Percentiles rank a stretch among this genome's conserved stretches.
Conservation (phyloP, 805 yeast species). For the Monosporozyma servazzii region DNA sequence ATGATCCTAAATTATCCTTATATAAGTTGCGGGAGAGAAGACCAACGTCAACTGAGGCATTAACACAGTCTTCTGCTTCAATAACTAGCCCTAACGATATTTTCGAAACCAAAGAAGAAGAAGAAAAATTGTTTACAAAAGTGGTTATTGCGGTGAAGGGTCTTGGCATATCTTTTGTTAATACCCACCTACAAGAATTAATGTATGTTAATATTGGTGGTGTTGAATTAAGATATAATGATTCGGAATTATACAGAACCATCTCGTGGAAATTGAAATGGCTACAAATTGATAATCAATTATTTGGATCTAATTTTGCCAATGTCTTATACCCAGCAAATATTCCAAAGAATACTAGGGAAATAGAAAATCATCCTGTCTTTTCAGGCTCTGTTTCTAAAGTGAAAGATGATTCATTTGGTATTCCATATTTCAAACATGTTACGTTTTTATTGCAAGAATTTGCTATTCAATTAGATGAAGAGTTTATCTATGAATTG, state of each 20-base stretch:
- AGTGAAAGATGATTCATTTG: constrained; percentile 83
- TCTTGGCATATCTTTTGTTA: constrained; percentile 77
- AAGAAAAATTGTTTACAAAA: constrained; percentile 26
- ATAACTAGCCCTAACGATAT: constrained; percentile 33
- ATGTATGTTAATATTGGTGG: constrained; percentile 80
- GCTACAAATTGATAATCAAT: constrained; percentile 89
- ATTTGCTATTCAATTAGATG: constrained; percentile 86
- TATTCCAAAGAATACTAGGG: constrained; percentile 73
- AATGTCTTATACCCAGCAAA: constrained; percentile 84
- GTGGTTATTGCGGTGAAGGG: constrained; percentile 69
- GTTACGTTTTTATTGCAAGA: constrained; percentile 87
- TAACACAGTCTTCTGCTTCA: constrained; percentile 11
- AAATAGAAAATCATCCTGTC: constrained; percentile 83
- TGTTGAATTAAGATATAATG: constrained; percentile 68
- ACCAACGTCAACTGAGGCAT: constrained; percentile 14
- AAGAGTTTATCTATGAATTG: constrained; percentile 77
- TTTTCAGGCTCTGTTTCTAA: constrained; percentile 77
- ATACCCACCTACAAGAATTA: constrained; percentile 61
- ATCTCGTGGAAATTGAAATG: constrained; percentile 77
- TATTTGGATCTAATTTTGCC: constrained; percentile 82
- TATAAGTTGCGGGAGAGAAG: constrained; percentile 41
- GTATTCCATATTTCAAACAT: constrained; percentile 81
- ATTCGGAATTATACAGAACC: constrained; percentile 77
- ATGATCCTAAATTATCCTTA: constrained; percentile 68
- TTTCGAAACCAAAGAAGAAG: constrained; percentile 42